These are phyloP conservation scores for Termitomyces sp. DNA, from an alignment of 768 basidiomycete species.

Conservation along the genomic window DNA sequence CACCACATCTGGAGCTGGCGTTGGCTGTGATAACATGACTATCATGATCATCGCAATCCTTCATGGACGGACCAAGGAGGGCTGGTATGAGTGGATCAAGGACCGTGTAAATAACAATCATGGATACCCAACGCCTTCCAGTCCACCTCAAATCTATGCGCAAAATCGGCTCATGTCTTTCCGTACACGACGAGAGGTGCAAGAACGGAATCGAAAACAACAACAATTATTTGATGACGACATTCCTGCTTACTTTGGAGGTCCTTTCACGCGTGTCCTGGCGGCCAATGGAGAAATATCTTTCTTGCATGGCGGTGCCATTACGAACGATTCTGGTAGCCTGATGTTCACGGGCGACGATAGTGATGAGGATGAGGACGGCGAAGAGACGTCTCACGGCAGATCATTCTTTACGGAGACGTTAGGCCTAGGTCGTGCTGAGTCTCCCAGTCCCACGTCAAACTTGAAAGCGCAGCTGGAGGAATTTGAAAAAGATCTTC, in stretches of 20 bases:
- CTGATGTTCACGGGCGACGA: constrained; percentile 64
- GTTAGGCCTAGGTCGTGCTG: constrained; percentile 35
- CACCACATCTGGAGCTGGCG: constrained; percentile 82
- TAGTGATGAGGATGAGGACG: constrained; percentile 52
- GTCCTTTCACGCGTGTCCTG: constrained; percentile 45
- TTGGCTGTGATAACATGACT: constrained; percentile 99
- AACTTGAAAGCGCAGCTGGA: constrained; percentile 51
- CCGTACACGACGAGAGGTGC: constrained; percentile 54
- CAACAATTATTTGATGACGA: constrained; percentile 27
- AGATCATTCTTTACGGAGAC: constrained; percentile 47
- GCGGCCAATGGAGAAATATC: constrained; percentile 55
- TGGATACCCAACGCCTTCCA: constrained; percentile 74
- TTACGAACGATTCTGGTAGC: constrained; percentile 41
- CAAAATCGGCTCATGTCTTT: constrained; percentile 57
- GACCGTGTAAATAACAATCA: constrained; percentile 72
- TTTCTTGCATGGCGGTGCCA: constrained; percentile 49
- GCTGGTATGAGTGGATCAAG: constrained; percentile 89
- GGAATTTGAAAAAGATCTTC: constrained; percentile 42
- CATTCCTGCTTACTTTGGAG: constrained; percentile 24
- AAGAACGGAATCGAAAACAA: constrained; percentile 25
- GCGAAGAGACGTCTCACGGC: constrained; percentile 16
- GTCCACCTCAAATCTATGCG: constrained; percentile 73
- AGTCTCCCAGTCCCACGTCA: constrained; percentile 47
- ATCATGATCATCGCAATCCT: constrained; percentile 85
- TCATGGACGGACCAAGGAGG: constrained; percentile 79